A percentile compares a stretch with the other conserved stretches of the same genome.
Conservation (phyloP, 2,329 filamentous ascomycete genomes). For the Pseudogymnoascus sp. region DNA sequence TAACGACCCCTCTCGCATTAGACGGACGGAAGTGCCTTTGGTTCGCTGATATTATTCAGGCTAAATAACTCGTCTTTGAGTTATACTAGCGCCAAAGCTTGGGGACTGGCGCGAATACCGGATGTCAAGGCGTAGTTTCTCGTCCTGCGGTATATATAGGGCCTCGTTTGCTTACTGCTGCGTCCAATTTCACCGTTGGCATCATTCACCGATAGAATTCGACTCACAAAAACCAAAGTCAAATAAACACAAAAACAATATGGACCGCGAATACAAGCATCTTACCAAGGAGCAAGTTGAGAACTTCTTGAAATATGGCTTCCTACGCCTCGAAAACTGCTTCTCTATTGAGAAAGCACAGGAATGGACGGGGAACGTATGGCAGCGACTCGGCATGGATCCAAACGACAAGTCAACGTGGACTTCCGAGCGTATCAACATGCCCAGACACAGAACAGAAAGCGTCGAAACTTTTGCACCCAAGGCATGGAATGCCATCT, state of each 20-base stretch:
- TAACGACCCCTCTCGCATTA: not conserved
- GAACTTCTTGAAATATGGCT: slow-evolving; percentile 49
- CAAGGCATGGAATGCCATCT: slow-evolving; percentile 58
- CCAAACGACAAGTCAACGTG: slow-evolving; percentile 57
- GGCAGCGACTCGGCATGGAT: slow-evolving; percentile 58
- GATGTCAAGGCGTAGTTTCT: not conserved
- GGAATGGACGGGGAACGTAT: slow-evolving; percentile 42
- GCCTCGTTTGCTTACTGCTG: not conserved
- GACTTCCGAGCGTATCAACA: slow-evolving; percentile 53
- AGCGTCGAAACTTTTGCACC: slow-evolving; percentile 50
- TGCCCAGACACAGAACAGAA: slow-evolving; percentile 52
- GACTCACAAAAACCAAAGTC: not conserved
- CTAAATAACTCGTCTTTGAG: not conserved
- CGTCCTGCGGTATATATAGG: not conserved
- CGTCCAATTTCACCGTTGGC: not conserved
- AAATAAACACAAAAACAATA: not conserved
- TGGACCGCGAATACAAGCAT: not conserved
- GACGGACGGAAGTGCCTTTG: not conserved
- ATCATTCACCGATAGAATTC: not conserved
- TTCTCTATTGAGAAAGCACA: slow-evolving; percentile 40
- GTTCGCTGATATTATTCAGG: not conserved
- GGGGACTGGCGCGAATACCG: not conserved
- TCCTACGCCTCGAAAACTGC: slow-evolving; percentile 44
- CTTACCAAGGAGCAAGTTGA: slow-evolving; percentile 39
- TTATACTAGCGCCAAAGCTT: not conserved